Evolutionary conservation across 2,329 filamentous ascomycete species (phyloP).

Genomic region (Sarocladium strictum): DNA sequence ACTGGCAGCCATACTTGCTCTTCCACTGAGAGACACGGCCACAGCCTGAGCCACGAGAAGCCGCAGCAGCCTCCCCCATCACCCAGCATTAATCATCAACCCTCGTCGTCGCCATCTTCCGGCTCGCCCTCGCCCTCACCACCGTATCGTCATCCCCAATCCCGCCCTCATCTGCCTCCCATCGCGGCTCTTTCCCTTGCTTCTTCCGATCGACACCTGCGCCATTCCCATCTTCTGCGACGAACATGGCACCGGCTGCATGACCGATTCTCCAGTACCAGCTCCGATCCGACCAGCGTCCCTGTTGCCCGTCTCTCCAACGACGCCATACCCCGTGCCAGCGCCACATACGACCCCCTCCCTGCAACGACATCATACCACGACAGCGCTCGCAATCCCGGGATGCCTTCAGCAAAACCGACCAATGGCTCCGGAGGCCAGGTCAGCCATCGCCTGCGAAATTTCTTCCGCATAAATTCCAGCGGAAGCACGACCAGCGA

Average conservation of each 20-base stretch:
- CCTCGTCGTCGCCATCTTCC: conserved; percentile 9
- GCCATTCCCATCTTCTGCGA: conserved; percentile 11
- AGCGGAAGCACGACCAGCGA: conserved; percentile 30
- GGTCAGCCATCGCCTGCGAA: conserved; percentile 63
- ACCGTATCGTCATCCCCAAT: conserved; percentile 11
- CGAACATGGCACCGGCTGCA: conserved; percentile 33
- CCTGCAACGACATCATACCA: conserved; percentile 7
- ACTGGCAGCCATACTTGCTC: neutral
- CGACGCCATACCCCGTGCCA: conserved; percentile 1
- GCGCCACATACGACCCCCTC: conserved; percentile 1
- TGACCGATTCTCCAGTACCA: conserved; percentile 20
- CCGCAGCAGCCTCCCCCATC: neutral
- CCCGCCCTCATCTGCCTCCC: neutral
- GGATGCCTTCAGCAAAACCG: conserved; percentile 10
- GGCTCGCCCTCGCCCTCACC: conserved; percentile 11
- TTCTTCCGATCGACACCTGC: conserved; percentile 9
- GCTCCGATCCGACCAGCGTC: neutral
- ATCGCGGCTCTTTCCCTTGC: conserved; percentile 5
- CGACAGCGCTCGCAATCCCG: neutral
- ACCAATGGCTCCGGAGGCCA: conserved; percentile 42
- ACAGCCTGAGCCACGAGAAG: conserved; percentile 5
- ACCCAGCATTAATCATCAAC: conserved; percentile 7
- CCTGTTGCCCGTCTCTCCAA: conserved; percentile 3
- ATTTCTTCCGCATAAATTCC: conserved; percentile 64
- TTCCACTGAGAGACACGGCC: neutral